phyloP scores from a whole-genome alignment of 2,329 filamentous ascomycete genomes.

The Arthrobotrys sinensis region DNA sequence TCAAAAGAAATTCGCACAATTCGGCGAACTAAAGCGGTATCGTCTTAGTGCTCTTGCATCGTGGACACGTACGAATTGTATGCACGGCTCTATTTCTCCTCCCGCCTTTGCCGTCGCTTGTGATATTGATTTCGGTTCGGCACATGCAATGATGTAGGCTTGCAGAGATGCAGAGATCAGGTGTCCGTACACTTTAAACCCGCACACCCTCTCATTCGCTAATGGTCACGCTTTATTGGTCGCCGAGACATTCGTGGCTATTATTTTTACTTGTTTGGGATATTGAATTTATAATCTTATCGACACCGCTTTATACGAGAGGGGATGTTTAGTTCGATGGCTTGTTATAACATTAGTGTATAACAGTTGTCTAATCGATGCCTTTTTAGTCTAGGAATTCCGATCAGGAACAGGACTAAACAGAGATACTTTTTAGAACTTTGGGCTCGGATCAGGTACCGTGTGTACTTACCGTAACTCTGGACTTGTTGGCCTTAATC shows the following conservation, averaged over 20 bases:
- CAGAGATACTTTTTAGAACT: background rate
- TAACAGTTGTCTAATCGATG: conserved; percentile 10
- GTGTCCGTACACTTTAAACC: conserved; percentile 52
- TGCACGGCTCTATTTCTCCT: conserved; percentile 50
- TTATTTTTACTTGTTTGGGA: conserved; percentile 38
- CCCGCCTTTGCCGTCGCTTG: conserved; percentile 60
- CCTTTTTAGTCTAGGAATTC: background rate
- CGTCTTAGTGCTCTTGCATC: conserved; percentile 30
- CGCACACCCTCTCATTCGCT: conserved; percentile 58
- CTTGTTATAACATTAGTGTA: conserved; percentile 12
- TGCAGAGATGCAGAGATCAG: conserved; percentile 61
- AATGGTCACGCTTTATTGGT: conserved; percentile 61
- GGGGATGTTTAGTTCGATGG: conserved; percentile 17
- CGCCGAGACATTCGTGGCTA: conserved; percentile 44
- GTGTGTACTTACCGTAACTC: background rate
- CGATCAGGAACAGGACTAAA: background rate
- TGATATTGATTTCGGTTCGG: conserved; percentile 60
- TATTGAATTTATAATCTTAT: conserved; percentile 43
- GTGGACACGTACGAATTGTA: conserved; percentile 37
- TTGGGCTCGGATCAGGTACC: conserved; percentile 12
- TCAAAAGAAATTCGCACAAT: background rate
- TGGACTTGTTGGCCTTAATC: background rate
- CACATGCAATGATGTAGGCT: conserved; percentile 61
- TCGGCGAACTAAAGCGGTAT: conserved; percentile 40
- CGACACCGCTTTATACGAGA: conserved; percentile 4